Evolutionary conservation across 352 stramenopile genomes (phyloP).

Genomic region (Phytophthora quininea): DNA sequence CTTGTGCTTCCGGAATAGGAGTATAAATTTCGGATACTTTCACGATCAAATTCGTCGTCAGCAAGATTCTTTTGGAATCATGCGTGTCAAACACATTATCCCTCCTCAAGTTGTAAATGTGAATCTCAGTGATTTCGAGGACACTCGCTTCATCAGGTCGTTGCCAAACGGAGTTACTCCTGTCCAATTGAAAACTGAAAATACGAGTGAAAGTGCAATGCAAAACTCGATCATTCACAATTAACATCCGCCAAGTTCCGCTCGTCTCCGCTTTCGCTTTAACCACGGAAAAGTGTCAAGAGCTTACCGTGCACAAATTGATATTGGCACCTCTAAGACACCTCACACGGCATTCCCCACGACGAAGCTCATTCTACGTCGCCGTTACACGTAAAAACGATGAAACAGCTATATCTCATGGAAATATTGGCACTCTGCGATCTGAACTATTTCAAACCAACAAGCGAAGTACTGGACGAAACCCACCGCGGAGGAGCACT

Average conservation of each 20-base stretch:
- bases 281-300: not conserved
- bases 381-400: not conserved
- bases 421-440: too few species aligned
- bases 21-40: too few species aligned
- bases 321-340: not conserved
- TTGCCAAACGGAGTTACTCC: not conserved
- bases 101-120: not conserved
- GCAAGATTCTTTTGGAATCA: not conserved
- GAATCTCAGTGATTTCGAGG: not conserved
- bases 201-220: not conserved
- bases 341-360: not conserved
- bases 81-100: not conserved
- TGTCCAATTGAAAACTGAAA: not conserved
- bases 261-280: not conserved
- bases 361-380: not conserved
- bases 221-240: not conserved
- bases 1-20: too few species aligned
- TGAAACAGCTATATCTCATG: slow-evolving; percentile 4
- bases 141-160: not conserved
- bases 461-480: too few species aligned
- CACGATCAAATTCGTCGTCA: not conserved
- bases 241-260: not conserved
- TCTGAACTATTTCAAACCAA: too few species aligned
- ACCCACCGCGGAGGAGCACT: too few species aligned
- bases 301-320: not conserved